These are phyloP conservation scores for Graphilbum fragrans DNA, from an alignment of 2,329 filamentous ascomycete species.

Conservation along the genomic window DNA sequence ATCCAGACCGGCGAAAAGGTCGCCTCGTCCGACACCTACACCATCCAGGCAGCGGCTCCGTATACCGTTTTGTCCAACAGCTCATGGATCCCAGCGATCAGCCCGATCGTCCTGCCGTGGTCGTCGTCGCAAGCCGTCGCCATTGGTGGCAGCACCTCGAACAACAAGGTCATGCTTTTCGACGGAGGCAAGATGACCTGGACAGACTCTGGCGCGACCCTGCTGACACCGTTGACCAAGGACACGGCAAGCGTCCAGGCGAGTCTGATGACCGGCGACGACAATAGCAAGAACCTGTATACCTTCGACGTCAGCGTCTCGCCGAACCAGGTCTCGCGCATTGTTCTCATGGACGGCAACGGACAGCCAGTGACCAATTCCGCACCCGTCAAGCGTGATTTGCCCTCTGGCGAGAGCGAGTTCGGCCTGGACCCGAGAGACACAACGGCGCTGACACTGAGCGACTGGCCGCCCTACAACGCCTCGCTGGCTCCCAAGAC, in stretches of 20 bases:
- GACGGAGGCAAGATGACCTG: constrained; percentile 48
- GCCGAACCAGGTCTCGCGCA: constrained; percentile 63
- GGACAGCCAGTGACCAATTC: constrained; percentile 38
- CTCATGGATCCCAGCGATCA: constrained; percentile 48
- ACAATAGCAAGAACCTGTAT: constrained; percentile 68
- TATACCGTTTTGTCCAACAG: constrained; percentile 47
- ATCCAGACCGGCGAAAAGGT: constrained; percentile 44
- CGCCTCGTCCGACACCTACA: constrained; percentile 62
- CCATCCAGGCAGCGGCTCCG: constrained; percentile 54
- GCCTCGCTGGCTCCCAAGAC: constrained; percentile 53
- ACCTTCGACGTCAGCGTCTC: constrained; percentile 63
- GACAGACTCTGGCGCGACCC: constrained; percentile 51
- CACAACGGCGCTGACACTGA: constrained; percentile 35
- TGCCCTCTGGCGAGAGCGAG: neutral
- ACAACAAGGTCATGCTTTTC: constrained; percentile 63
- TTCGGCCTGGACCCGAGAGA: constrained; percentile 24
- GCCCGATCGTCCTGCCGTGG: constrained; percentile 66
- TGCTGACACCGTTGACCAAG: constrained; percentile 49
- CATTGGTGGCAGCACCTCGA: constrained; percentile 58
- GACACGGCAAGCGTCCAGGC: constrained; percentile 45
- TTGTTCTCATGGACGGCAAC: constrained; percentile 50
- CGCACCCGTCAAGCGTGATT: constrained; percentile 4
- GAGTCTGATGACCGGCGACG: constrained; percentile 55
- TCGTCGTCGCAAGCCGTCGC: constrained; percentile 58
- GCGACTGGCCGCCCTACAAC: constrained; percentile 71